Conservation (phyloP, 1,284 basidiomycete genomes). For the Porodaedalea pini region DNA sequence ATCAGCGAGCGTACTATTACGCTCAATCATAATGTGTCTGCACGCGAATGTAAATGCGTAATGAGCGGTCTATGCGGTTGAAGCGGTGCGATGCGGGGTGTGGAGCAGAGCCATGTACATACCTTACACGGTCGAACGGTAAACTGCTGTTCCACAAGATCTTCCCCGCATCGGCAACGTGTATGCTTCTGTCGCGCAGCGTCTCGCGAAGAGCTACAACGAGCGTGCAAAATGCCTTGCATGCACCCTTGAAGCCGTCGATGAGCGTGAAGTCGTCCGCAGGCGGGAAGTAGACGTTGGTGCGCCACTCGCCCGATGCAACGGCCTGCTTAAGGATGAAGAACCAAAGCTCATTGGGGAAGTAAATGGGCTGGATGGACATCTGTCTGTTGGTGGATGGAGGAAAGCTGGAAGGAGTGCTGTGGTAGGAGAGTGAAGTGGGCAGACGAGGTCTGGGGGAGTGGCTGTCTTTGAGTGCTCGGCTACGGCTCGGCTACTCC, state of each 20-base stretch:
- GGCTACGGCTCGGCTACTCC: too few relatives aligned
- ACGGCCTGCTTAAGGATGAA: not conserved
- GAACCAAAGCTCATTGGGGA: conserved; percentile 9
- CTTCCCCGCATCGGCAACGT: not conserved
- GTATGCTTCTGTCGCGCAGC: not conserved
- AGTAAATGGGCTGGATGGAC: not conserved
- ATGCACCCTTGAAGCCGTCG: not conserved
- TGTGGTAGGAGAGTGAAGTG: too few relatives aligned
- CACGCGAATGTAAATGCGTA: too few relatives aligned
- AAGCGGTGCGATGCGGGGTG: not conserved
- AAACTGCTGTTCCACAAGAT: not conserved
- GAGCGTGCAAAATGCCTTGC: not conserved
- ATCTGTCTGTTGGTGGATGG: too few relatives aligned
- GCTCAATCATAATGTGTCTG: too few relatives aligned
- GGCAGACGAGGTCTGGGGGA: too few relatives aligned
- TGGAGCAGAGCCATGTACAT: not conserved
- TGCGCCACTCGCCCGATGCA: not conserved
- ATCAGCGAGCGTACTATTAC: not conserved
- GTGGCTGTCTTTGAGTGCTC: too few relatives aligned
- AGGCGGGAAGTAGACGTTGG: conserved; percentile 7
- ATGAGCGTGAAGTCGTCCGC: not conserved
- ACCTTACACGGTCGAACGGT: not conserved
- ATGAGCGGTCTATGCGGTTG: not conserved
- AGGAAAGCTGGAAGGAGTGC: too few relatives aligned
- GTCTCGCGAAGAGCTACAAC: not conserved